phyloP scores from a whole-genome alignment of 352 stramenopile genomes.

The Chrysophaeum taylorii region DNA sequence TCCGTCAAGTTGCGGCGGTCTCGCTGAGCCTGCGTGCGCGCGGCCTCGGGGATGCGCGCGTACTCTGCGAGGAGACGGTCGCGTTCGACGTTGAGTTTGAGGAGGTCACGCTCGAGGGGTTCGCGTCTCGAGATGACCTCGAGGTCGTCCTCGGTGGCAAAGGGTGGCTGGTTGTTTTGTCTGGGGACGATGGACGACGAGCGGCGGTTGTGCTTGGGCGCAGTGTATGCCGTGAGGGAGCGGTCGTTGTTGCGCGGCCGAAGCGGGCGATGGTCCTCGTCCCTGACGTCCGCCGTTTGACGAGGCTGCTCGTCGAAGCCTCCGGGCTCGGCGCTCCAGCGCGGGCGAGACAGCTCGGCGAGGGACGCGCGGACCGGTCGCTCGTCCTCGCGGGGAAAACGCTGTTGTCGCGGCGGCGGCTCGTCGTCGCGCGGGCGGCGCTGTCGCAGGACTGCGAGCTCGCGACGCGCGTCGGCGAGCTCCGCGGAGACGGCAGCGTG shows the following conservation, averaged over 20 bases:
- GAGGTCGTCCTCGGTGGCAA: neutral
- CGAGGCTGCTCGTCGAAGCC: no score
- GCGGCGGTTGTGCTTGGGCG: neutral
- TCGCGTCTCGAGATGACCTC: neutral
- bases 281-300: no score
- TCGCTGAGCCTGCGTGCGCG: neutral
- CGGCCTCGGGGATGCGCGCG: neutral
- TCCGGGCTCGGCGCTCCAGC: no score
- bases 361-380: no score
- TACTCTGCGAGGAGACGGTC: neutral
- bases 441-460: no score
- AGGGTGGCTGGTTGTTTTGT: neutral
- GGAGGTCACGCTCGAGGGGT: neutral
- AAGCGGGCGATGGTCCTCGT: no score
- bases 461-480: neutral
- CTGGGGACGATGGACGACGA: neutral
- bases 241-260: no score
- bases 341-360: no score
- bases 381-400: no score
- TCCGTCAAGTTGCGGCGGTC: neutral
- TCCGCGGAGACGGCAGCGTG: neutral
- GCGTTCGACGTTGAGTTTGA: neutral
- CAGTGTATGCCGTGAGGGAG: no score
- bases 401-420: no score
- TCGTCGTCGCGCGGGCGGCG: no score